Percentiles rank a stretch among this genome's conserved stretches.
Evolutionary conservation across 352 stramenopile species (phyloP).

Genomic region (Phytopythium chamaehyphon): DNA sequence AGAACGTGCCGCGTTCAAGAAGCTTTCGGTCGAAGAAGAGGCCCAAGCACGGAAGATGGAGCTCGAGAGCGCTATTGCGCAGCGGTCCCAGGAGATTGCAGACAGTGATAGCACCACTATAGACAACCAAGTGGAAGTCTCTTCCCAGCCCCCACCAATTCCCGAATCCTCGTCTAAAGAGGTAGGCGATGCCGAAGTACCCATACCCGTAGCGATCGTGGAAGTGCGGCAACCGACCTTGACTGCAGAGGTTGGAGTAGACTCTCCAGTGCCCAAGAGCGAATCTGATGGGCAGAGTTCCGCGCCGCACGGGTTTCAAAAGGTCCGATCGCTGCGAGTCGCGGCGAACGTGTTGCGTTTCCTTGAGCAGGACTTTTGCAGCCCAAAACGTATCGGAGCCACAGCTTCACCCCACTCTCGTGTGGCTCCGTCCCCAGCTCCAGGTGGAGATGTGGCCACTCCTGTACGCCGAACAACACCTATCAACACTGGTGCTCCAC

Average conservation of each 20-base stretch:
- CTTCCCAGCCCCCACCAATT: no score
- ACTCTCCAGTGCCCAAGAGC: background rate
- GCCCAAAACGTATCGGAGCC: constrained; percentile 20
- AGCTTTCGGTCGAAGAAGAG: constrained; percentile 80
- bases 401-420: background rate
- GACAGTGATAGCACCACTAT: background rate
- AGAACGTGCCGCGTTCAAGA: constrained; percentile 64
- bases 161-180: background rate
- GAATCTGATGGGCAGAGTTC: constrained; percentile 1
- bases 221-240: constrained; percentile 13
- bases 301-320: constrained; percentile 20
- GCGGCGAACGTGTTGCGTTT: constrained; percentile 58
- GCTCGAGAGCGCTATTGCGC: constrained; percentile 59
- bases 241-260: background rate
- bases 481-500: background rate
- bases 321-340: constrained; percentile 55
- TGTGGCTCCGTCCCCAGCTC: background rate
- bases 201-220: constrained; percentile 5
- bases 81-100: constrained; percentile 46
- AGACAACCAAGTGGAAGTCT: background rate
- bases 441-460: constrained; percentile 2
- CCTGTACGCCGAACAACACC: constrained; percentile 6
- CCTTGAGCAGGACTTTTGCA: constrained; percentile 74
- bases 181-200: constrained; percentile 5
- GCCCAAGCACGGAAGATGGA: constrained; percentile 50